Evolutionary conservation across 139 green algal genomes (phyloP).

Genomic region (Marvania coccoides): DNA sequence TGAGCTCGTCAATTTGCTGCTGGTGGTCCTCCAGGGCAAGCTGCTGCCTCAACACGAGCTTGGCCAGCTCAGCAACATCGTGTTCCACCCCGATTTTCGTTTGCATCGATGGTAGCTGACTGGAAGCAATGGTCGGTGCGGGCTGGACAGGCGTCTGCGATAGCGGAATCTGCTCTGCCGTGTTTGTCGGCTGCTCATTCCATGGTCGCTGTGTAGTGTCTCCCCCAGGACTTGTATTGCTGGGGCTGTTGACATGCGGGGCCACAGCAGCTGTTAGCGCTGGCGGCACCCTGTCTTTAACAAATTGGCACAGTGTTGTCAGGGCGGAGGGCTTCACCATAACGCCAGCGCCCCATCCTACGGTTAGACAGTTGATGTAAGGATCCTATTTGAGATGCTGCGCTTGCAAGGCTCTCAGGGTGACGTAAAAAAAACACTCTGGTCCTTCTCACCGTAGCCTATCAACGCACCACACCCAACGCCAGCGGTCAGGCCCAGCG

Average conservation of each 20-base stretch:
- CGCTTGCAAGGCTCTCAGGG: no score
- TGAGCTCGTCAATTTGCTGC: conserved; percentile 3
- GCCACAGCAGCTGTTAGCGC: not conserved
- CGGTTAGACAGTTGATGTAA: not conserved
- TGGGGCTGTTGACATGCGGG: not conserved
- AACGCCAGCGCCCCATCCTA: conserved; percentile 16
- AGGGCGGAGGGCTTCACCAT: conserved; percentile 9
- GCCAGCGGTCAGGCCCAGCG: not conserved
- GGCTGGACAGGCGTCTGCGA: no score
- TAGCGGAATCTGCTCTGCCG: no score
- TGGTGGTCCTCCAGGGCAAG: conserved; percentile 6
- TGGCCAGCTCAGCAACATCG: not conserved
- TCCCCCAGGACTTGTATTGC: not conserved
- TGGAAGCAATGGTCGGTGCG: no score
- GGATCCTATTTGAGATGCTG: no score
- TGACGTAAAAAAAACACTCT: no score
- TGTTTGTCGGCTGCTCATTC: not conserved
- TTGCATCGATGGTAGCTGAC: not conserved
- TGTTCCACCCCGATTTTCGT: not conserved
- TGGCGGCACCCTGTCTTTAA: conserved; percentile 1
- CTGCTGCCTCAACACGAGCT: conserved; percentile 14
- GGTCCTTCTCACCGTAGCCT: not conserved
- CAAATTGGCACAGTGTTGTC: not conserved
- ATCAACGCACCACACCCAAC: conserved; percentile 22
- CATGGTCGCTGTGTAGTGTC: not conserved